Evolutionary conservation across 2,329 filamentous ascomycete genomes (phyloP).

Genomic region (Colletotrichum cuscutae): DNA sequence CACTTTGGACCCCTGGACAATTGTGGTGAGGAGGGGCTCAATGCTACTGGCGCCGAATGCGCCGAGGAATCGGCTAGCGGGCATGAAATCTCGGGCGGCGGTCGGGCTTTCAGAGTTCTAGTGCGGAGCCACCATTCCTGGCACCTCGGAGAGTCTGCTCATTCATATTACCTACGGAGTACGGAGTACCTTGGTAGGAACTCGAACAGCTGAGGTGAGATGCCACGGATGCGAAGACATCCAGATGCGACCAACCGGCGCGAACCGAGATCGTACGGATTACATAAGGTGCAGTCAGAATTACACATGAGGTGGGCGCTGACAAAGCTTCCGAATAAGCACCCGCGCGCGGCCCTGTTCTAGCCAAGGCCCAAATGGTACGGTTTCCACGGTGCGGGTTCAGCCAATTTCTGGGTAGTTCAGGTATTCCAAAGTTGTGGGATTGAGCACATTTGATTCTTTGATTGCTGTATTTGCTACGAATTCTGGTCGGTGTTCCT

Average conservation of each 20-base stretch:
- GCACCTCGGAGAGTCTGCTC: not conserved
- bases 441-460: too few relatives aligned
- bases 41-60: constrained; percentile 9
- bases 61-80: constrained; percentile 25
- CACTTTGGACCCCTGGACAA: not conserved
- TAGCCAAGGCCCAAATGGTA: not conserved
- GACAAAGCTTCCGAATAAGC: constrained; percentile 1
- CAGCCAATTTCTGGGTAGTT: too few relatives aligned
- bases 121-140: not conserved
- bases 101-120: constrained; percentile 13
- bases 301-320: not conserved
- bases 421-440: too few relatives aligned
- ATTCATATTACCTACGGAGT: not conserved
- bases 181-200: too few relatives aligned
- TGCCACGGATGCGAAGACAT: not conserved
- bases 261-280: not conserved
- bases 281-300: not conserved
- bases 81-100: constrained; percentile 13
- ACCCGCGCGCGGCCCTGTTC: constrained; percentile 1
- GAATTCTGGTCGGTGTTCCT: too few relatives aligned
- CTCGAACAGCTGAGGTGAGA: not conserved
- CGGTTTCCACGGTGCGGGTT: not conserved
- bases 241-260: not conserved
- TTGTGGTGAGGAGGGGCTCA: not conserved
- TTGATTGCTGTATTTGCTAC: not conserved